These are phyloP conservation scores for Nakazawaea ishiwadae DNA, from an alignment of 805 yeast genomes.

Conservation along the genomic window DNA sequence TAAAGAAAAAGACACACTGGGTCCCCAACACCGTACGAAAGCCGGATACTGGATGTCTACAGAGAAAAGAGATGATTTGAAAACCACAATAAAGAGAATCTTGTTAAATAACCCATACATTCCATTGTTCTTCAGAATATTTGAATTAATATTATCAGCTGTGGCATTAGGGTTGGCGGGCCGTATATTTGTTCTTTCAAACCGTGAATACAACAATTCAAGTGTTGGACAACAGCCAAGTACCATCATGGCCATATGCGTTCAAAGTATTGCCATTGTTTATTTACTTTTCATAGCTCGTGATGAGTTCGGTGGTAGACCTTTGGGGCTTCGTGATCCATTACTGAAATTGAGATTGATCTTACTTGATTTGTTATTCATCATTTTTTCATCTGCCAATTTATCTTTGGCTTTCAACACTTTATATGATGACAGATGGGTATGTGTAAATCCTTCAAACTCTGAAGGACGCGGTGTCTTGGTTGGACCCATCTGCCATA, in stretches of 20 bases:
- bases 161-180: conserved; percentile 72
- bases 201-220: conserved; percentile 27
- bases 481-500: conserved; percentile 57
- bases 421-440: conserved; percentile 78
- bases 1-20: conserved; percentile 12
- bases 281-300: conserved; percentile 79
- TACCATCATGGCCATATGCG: conserved; percentile 87
- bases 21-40: conserved; percentile 40
- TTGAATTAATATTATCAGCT: conserved; percentile 53
- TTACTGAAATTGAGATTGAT: conserved; percentile 76
- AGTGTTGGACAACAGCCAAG: conserved; percentile 73
- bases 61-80: conserved; percentile 57
- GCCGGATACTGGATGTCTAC: conserved; percentile 70
- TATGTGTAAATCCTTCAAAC: conserved; percentile 36
- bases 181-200: conserved; percentile 43
- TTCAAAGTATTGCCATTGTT: conserved; percentile 71
- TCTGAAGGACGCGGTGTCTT: conserved; percentile 27
- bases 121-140: conserved; percentile 68
- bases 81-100: conserved; percentile 53
- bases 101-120: conserved; percentile 74
- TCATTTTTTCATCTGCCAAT: conserved; percentile 86
- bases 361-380: conserved; percentile 78
- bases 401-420: conserved; percentile 82
- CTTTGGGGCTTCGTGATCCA: conserved; percentile 85
- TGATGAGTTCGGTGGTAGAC: conserved; percentile 91